A percentile compares a stretch with the other conserved stretches of the same genome.
Conservation (phyloP, 345 rosid species). For the Laguncularia racemosa region DNA sequence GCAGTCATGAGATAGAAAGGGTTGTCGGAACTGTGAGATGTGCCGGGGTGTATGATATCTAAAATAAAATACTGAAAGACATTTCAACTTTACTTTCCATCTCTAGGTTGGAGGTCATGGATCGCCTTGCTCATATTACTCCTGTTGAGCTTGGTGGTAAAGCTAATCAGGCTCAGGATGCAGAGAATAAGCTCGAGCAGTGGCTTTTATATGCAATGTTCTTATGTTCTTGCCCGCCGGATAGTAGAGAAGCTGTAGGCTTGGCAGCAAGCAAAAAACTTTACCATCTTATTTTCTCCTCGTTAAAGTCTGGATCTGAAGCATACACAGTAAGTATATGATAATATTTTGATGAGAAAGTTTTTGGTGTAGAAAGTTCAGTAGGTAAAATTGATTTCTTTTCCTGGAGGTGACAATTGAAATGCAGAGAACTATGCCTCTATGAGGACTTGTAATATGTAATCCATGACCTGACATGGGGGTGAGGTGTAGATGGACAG, state of each 20-base stretch:
- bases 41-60: too few species aligned
- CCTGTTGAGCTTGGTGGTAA: conserved; percentile 93
- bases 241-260: conserved; percentile 72
- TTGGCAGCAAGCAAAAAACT: conserved; percentile 74
- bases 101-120: conserved; percentile 70
- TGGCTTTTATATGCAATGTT: conserved; percentile 97
- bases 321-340: conserved; percentile 60
- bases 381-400: neutral
- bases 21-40: too few species aligned
- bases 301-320: conserved; percentile 86
- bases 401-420: neutral
- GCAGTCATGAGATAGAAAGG: too few species aligned
- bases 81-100: conserved; percentile 9
- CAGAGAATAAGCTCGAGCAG: conserved; percentile 90
- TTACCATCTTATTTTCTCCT: conserved; percentile 81
- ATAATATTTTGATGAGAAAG: neutral
- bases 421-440: too few species aligned
- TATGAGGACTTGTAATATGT: too few species aligned
- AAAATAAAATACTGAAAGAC: neutral
- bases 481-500: too few species aligned
- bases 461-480: too few species aligned
- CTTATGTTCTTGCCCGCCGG: conserved; percentile 94
- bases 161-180: conserved; percentile 83
- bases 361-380: neutral
- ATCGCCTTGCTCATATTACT: conserved; percentile 82